Conservation (phyloP, 768 basidiomycete genomes). For the Tricholoma hemisulphureum region DNA sequence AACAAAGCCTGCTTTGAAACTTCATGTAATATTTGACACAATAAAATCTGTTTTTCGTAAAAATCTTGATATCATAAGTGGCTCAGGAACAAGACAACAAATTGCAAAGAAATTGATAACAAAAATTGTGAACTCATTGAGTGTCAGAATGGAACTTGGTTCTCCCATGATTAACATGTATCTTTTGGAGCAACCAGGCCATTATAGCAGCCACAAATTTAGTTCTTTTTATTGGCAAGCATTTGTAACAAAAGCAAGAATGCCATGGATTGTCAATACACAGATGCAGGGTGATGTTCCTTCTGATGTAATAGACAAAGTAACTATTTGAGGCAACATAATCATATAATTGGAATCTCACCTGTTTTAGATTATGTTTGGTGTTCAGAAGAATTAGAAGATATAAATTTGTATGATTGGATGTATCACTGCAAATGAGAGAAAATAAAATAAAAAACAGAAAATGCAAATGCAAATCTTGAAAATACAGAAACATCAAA, state of each 20-base stretch:
- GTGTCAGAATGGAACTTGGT: slow-evolving; percentile 37
- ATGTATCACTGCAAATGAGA: slow-evolving; percentile 12
- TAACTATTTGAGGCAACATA: slow-evolving; percentile 18
- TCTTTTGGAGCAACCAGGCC: slow-evolving; percentile 34
- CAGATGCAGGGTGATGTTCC: slow-evolving; percentile 4
- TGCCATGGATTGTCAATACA: slow-evolving; percentile 11
- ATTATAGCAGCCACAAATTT: slow-evolving; percentile 37
- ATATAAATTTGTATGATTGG: slow-evolving; percentile 29
- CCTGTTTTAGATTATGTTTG: slow-evolving; percentile 34
- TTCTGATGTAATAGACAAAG: slow-evolving; percentile 10
- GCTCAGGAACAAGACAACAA: slow-evolving; percentile 8
- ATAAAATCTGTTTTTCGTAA: slow-evolving; percentile 25
- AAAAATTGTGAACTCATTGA: slow-evolving; percentile 39
- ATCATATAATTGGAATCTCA: slow-evolving; percentile 22
- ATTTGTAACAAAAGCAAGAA: slow-evolving; percentile 25
- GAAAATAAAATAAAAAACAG: background rate
- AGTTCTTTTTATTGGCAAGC: slow-evolving; percentile 30
- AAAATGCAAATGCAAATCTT: background rate
- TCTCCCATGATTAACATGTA: slow-evolving; percentile 36
- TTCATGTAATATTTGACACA: slow-evolving; percentile 35
- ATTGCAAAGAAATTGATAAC: slow-evolving; percentile 31
- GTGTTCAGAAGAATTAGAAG: slow-evolving; percentile 15
- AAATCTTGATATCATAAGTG: slow-evolving; percentile 22
- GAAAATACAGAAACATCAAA: too few relatives aligned
- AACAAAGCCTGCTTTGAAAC: slow-evolving; percentile 39